phyloP scores from a whole-genome alignment of 176 grass and related monocot species.

The Musa troglodytarum region DNA sequence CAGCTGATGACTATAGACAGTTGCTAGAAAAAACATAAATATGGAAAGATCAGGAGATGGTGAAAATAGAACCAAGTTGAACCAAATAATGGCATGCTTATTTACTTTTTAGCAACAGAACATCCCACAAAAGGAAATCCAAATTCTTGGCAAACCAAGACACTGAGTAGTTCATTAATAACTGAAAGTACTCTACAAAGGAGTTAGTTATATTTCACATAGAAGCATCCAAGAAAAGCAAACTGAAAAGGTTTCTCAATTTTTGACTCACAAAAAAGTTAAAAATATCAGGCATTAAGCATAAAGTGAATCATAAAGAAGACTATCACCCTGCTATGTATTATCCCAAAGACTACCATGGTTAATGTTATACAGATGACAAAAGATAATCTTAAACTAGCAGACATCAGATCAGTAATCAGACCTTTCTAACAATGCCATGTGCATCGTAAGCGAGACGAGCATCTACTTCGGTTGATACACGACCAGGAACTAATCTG shows the following conservation, averaged over 20 bases:
- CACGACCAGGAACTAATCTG: slow-evolving; percentile 65
- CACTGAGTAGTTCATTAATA: too few relatives aligned
- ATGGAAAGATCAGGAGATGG: neutral
- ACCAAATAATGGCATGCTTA: neutral
- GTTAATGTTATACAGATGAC: neutral
- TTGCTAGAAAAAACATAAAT: neutral
- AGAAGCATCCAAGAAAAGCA: too few relatives aligned
- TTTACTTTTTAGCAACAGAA: too few relatives aligned
- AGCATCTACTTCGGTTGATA: slow-evolving; percentile 84
- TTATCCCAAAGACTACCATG: neutral
- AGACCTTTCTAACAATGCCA: slow-evolving; percentile 78
- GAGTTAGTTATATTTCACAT: too few relatives aligned
- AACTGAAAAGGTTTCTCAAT: too few relatives aligned
- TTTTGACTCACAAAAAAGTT: neutral
- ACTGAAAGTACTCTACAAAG: too few relatives aligned
- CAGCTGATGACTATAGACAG: neutral
- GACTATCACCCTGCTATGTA: neutral
- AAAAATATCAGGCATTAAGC: neutral
- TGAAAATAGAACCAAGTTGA: neutral
- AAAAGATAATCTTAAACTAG: neutral
- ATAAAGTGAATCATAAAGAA: neutral
- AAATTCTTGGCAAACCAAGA: too few relatives aligned
- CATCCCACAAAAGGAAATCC: too few relatives aligned
- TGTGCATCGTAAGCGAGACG: slow-evolving; percentile 70
- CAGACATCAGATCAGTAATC: neutral